Evolutionary conservation across 2,329 filamentous ascomycete genomes (phyloP), one percentile per base, ranked within the genome.

Genomic region (Verruconis gallopava): DNA sequence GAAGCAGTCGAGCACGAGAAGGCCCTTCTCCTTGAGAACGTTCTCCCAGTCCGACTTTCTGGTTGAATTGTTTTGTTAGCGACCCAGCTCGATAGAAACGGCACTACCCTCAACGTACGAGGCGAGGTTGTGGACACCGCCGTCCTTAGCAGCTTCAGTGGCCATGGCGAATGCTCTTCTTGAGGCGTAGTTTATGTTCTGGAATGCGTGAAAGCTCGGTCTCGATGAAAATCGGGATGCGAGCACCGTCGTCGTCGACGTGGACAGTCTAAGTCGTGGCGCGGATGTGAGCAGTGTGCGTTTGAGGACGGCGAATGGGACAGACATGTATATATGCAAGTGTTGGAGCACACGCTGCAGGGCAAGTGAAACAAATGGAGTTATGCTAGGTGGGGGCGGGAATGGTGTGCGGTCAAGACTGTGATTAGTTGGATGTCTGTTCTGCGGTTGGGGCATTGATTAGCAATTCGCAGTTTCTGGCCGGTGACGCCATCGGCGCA

Each of bases 1-100:
- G 63, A 81, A 86, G 68, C 77, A 86, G 69, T 96, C 89, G 55
- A 96, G 67, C 47, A 95, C 67, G 52, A 93, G 73, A 49, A 82
- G 62, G 41, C 69, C 70, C 55, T 76, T 63, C 43, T 68, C 52
- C 40, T 66, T 55, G 46, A 80, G 52, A 44, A 72, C 71, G 21
- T 60, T 54, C 43, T 73, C 59, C 61, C 75, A 86, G 21, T 77
- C 73, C 18, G 64, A 55, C 56, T 70, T 73, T 30, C 19, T 38
- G 33, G 15, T 11, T 11, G 11, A 17, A 17, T 11, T 37, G 15
- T 37, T 37, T 12, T n/a, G 34, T 37, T 11, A 37, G 34, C 9
- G 37, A 33, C 12, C 13, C 11, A 32, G 13, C 20, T 28, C 30
- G 12, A 6, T 33, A 9, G 6, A 11, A 9, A 30, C 14, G 12